Evolutionary conservation across 129 eudicot genomes (phyloP).

Genomic region (Heracleum sosnowskyi): DNA sequence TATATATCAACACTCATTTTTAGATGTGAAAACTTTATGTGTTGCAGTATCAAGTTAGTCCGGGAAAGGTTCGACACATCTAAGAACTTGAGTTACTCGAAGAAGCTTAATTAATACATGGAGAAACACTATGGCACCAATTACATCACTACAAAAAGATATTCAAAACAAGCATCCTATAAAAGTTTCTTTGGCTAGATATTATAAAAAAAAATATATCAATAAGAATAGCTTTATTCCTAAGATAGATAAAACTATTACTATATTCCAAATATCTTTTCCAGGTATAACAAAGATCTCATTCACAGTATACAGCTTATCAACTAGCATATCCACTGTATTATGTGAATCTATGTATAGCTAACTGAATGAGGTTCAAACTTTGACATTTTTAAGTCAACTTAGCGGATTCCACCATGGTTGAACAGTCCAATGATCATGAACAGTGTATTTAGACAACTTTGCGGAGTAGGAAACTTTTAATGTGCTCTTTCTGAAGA

Average conservation of each 20-base stretch:
- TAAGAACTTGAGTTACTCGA: neutral
- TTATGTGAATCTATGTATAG: too few relatives aligned
- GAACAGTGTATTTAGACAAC: neutral
- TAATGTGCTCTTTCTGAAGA: neutral
- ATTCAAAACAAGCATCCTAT: neutral
- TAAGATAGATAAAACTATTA: neutral
- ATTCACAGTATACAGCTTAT: too few relatives aligned
- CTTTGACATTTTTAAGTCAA: constrained; percentile 3
- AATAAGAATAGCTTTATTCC: neutral
- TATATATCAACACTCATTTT: neutral
- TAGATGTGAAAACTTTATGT: neutral
- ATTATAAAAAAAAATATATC: neutral
- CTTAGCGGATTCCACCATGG: neutral
- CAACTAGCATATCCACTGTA: too few relatives aligned
- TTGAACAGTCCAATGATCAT: neutral
- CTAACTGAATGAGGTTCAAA: too few relatives aligned
- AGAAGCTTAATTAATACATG: too few relatives aligned
- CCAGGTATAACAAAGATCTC: too few relatives aligned
- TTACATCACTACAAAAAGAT: neutral
- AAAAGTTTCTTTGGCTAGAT: neutral
- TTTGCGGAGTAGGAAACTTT: neutral
- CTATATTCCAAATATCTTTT: neutral
- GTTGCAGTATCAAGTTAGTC: neutral
- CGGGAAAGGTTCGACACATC: neutral
- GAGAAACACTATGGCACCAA: neutral